phyloP scores from a whole-genome alignment of 2,329 filamentous ascomycete species.

The Capronia americana region DNA sequence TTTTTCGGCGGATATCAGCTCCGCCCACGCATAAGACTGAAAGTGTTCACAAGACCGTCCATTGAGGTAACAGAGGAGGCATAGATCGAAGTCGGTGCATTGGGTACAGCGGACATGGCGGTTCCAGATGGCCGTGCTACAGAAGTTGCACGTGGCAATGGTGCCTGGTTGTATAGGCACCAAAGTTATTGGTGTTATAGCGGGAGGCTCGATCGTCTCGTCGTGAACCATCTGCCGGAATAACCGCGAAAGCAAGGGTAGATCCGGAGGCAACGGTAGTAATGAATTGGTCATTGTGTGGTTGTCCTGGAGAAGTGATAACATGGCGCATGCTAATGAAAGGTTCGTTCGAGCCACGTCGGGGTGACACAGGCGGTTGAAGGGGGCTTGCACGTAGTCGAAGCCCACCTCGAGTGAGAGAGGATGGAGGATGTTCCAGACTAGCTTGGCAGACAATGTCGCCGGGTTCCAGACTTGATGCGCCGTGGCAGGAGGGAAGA shows the following conservation, averaged over 20 bases:
- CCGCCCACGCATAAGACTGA: constrained; percentile 45
- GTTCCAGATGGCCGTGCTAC: constrained; percentile 49
- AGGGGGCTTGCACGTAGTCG: constrained; percentile 46
- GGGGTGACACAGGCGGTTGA: constrained; percentile 46
- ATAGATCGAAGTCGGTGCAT: constrained; percentile 48
- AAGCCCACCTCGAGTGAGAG: constrained; percentile 46
- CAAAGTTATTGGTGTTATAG: constrained; percentile 40
- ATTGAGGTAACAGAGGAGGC: constrained; percentile 46
- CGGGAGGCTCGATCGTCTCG: constrained; percentile 41
- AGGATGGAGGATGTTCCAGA: constrained; percentile 48
- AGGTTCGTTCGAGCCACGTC: constrained; percentile 45
- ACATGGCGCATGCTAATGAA: constrained; percentile 43
- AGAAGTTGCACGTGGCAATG: constrained; percentile 48
- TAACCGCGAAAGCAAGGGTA: constrained; percentile 41
- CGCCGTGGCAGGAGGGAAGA: constrained; percentile 47
- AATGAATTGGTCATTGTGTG: constrained; percentile 28
- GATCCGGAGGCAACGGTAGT: constrained; percentile 40
- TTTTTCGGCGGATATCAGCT: constrained; percentile 43
- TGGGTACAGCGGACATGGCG: constrained; percentile 47
- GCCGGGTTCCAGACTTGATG: constrained; percentile 49
- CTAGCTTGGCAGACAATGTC: constrained; percentile 45
- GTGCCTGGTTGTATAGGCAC: constrained; percentile 44
- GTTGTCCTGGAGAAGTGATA: constrained; percentile 42
- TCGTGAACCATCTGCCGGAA: constrained; percentile 46
- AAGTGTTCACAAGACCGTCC: constrained; percentile 47